Conservation (phyloP, 139 green algal species). For the Nannochloris sp. region DNA sequence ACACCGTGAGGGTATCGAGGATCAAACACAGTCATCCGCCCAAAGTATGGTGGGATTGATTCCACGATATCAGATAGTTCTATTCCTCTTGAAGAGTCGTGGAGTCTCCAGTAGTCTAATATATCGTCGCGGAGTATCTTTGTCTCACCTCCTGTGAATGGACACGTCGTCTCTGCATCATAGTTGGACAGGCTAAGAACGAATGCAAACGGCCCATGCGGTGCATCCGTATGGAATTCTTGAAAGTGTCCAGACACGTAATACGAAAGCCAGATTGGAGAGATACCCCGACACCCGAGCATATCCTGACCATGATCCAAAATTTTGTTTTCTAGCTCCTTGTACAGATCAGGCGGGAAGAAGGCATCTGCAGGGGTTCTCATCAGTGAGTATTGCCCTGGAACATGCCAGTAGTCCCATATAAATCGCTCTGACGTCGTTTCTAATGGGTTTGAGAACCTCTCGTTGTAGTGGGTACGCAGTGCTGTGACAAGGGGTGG, state of each 20-base stretch:
- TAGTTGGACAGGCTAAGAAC: conserved; percentile 69
- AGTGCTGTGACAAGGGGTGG: not conserved
- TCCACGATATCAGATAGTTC: conserved; percentile 54
- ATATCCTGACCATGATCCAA: conserved; percentile 49
- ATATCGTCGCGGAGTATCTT: conserved; percentile 51
- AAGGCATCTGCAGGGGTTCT: conserved; percentile 54
- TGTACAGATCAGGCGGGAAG: conserved; percentile 41
- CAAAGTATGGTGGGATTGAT: conserved; percentile 51
- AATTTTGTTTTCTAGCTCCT: conserved; percentile 52
- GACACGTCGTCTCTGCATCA: conserved; percentile 20
- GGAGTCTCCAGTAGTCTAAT: conserved; percentile 64
- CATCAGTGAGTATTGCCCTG: conserved; percentile 65
- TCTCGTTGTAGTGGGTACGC: conserved; percentile 33
- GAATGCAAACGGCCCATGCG: conserved; percentile 73
- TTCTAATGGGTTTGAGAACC: conserved; percentile 38
- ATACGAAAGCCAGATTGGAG: conserved; percentile 72
- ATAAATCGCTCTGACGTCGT: conserved; percentile 49
- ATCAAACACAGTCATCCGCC: conserved; percentile 46
- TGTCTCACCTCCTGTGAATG: conserved; percentile 71
- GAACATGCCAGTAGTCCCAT: conserved; percentile 63
- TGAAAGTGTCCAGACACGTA: conserved; percentile 59
- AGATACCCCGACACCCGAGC: conserved; percentile 68
- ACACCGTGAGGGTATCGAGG: conserved; percentile 69
- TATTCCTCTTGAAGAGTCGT: conserved; percentile 36
- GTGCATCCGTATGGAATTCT: conserved; percentile 65